phyloP scores from a whole-genome alignment of 2,329 filamentous ascomycete genomes.

The Diaporthe citriasiana region DNA sequence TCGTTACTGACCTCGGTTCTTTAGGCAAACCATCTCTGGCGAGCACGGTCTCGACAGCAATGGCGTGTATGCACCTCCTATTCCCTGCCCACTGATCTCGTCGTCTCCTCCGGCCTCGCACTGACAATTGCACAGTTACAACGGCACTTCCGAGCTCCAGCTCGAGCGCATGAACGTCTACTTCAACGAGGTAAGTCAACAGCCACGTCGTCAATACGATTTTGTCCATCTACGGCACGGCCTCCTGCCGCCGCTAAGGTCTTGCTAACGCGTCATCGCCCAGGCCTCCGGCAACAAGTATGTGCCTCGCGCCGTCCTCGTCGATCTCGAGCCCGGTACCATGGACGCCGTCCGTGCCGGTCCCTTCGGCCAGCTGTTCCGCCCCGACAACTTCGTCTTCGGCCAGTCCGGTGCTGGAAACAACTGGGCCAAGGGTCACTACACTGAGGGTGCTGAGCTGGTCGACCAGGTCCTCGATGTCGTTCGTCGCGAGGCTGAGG shows the following conservation, averaged over 20 bases:
- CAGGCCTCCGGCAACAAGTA: constrained; percentile 98
- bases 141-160: constrained; percentile 98
- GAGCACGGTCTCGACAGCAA: constrained; percentile 98
- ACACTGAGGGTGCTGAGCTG: constrained; percentile 99
- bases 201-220: neutral
- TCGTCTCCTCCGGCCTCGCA: constrained; percentile 10
- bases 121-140: constrained; percentile 76
- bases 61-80: constrained; percentile 80
- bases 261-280: constrained; percentile 39
- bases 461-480: constrained; percentile 99
- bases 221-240: neutral
- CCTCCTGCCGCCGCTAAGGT: neutral
- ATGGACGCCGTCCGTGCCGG: constrained; percentile 99
- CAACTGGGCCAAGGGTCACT: constrained; percentile 99
- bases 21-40: constrained; percentile 84
- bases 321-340: constrained; percentile 99
- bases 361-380: constrained; percentile 99
- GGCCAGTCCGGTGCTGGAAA: constrained; percentile 99
- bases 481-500: constrained; percentile 98
- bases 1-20: constrained; percentile 55
- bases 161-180: constrained; percentile 99
- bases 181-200: constrained; percentile 78
- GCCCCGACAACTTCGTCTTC: constrained; percentile 99
- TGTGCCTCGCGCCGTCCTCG: constrained; percentile 98
- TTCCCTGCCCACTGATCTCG: neutral